phyloP scores from a whole-genome alignment of 2,329 filamentous ascomycete genomes.

The Periconia digitata region DNA sequence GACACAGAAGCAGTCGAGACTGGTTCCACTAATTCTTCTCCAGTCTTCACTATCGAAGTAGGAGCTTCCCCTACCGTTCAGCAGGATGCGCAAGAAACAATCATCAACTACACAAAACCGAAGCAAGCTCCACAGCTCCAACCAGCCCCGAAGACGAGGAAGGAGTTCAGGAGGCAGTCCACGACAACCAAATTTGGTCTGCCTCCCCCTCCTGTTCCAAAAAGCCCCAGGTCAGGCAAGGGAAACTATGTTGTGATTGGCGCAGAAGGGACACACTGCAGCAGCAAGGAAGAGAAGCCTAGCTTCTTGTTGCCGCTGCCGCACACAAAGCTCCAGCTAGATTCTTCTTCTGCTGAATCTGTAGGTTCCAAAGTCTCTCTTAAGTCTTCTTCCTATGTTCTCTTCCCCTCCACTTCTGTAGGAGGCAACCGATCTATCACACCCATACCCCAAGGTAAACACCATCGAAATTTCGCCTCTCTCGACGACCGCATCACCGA shows the following conservation, averaged over 20 bases:
- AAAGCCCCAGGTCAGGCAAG: not conserved
- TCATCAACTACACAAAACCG: conserved; percentile 1
- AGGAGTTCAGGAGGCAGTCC: not conserved
- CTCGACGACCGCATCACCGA: conserved; percentile 6
- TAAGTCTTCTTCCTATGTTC: not conserved
- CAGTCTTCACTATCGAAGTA: not conserved
- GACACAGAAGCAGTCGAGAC: not conserved
- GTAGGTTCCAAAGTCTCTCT: conserved; percentile 1
- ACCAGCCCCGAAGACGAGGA: conserved; percentile 2
- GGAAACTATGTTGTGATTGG: not conserved
- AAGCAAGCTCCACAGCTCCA: conserved; percentile 1
- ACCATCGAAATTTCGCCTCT: not conserved
- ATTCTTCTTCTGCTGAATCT: not conserved
- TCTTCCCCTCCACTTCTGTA: not conserved
- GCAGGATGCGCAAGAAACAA: conserved; percentile 6
- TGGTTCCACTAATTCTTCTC: not conserved
- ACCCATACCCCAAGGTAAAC: not conserved
- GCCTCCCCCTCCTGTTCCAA: not conserved
- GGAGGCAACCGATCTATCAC: not conserved
- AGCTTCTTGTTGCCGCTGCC: not conserved
- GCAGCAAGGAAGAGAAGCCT: not conserved
- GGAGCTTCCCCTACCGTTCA: conserved; percentile 7
- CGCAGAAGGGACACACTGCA: not conserved
- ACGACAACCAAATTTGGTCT: not conserved
- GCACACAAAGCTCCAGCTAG: not conserved